Percentiles rank a stretch among this genome's conserved stretches.
phyloP scores from a whole-genome alignment of 2,329 filamentous ascomycete genomes.

The Paracorniculantispora psalliotae region DNA sequence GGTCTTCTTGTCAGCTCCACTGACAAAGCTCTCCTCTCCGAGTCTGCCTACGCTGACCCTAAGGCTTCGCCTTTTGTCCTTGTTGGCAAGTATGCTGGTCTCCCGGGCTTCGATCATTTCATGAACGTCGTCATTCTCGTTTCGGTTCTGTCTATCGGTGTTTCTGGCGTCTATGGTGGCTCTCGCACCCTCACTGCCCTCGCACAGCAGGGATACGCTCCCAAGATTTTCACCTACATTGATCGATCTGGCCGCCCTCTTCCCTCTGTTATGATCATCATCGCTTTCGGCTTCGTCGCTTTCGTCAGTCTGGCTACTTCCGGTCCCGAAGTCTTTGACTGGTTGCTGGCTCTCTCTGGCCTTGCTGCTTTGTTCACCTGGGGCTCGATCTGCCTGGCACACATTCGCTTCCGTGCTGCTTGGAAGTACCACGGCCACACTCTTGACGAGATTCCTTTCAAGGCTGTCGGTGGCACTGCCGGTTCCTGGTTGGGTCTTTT shows the following conservation, averaged over 20 bases:
- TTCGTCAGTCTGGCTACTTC: slow-evolving; percentile 41
- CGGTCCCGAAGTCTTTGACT: slow-evolving; percentile 53
- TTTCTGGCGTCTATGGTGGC: slow-evolving; percentile 50
- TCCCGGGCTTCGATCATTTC: slow-evolving; percentile 43
- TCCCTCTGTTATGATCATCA: slow-evolving; percentile 37
- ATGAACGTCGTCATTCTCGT: slow-evolving; percentile 52
- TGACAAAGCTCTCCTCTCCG: slow-evolving; percentile 40
- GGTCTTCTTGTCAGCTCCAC: slow-evolving; percentile 40
- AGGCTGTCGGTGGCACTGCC: slow-evolving; percentile 51
- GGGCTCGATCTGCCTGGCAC: slow-evolving; percentile 55
- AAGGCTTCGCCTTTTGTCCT: slow-evolving; percentile 47
- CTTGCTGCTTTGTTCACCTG: slow-evolving; percentile 61
- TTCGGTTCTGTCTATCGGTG: slow-evolving; percentile 50
- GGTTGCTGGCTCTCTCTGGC: slow-evolving; percentile 60
- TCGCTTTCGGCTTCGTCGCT: slow-evolving; percentile 44
- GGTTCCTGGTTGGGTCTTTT: slow-evolving; percentile 59
- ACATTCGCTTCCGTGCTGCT: slow-evolving; percentile 47
- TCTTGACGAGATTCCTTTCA: slow-evolving; percentile 62
- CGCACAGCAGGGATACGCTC: slow-evolving; percentile 51
- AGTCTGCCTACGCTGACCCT: slow-evolving; percentile 38
- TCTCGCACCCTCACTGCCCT: slow-evolving; percentile 53
- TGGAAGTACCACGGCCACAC: slow-evolving; percentile 55
- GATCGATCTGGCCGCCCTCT: slow-evolving; percentile 50
- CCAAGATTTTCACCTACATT: slow-evolving; percentile 48
- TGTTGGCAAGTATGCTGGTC: slow-evolving; percentile 42